Evolutionary conservation across 768 basidiomycete genomes (phyloP).

Genomic region (Clavulina sp.): DNA sequence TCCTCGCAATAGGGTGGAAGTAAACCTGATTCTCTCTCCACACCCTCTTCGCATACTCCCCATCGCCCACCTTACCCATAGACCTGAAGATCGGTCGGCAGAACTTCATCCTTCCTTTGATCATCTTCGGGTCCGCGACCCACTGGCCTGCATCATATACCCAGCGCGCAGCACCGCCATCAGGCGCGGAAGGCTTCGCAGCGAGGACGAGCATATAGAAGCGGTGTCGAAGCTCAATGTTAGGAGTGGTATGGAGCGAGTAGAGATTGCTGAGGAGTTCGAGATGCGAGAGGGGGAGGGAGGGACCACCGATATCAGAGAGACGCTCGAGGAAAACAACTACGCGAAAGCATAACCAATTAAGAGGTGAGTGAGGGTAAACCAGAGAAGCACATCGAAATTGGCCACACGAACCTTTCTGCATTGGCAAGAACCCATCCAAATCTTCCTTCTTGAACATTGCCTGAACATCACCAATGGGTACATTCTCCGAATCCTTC

Average conservation of each 20-base stretch:
- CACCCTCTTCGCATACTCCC: constrained; percentile 30
- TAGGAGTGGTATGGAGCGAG: constrained; percentile 34
- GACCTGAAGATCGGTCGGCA: constrained; percentile 50
- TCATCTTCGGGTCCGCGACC: constrained; percentile 42
- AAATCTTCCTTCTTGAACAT: constrained; percentile 48
- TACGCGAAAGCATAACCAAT: constrained; percentile 14
- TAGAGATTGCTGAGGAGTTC: constrained; percentile 37
- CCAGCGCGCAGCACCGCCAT: constrained; percentile 33
- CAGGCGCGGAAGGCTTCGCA: constrained; percentile 24
- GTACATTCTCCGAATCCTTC: constrained; percentile 38
- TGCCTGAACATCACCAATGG: no score
- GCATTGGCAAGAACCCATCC: constrained; percentile 46
- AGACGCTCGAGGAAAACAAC: constrained; percentile 75
- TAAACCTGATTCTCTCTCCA: constrained; percentile 30
- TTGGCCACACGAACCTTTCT: constrained; percentile 36
- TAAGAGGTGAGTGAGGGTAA: background rate
- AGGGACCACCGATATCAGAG: constrained; percentile 31
- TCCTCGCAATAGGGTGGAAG: constrained; percentile 66
- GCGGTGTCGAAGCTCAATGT: constrained; percentile 59
- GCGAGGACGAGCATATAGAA: constrained; percentile 59
- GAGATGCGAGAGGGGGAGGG: constrained; percentile 44
- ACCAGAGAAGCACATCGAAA: background rate
- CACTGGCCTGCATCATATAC: constrained; percentile 40
- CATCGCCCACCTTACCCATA: constrained; percentile 35
- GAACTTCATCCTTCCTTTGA: constrained; percentile 76